Conservation (phyloP, 129 eudicot species). For the Arctium minus region DNA sequence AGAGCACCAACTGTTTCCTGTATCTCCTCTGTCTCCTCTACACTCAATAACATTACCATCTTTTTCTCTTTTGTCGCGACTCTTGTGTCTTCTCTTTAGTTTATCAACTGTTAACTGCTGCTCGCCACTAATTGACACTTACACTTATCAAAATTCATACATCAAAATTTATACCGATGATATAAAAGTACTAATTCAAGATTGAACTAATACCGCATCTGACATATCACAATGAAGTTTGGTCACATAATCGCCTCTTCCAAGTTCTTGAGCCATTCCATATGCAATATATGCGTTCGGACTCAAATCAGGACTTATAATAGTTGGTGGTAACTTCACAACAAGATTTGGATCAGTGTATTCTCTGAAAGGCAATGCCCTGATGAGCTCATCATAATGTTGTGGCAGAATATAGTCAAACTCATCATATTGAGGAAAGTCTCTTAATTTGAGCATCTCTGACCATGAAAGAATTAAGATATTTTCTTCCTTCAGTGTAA, state of each 20-base stretch:
- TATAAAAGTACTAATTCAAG: neutral
- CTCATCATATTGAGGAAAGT: neutral
- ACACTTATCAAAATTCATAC: too few relatives aligned
- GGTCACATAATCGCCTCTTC: constrained; percentile 19
- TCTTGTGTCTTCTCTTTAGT: too few relatives aligned
- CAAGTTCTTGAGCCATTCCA: constrained; percentile 21
- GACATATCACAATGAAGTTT: constrained; percentile 21
- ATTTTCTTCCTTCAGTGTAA: constrained; percentile 10
- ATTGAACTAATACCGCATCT: constrained; percentile 12
- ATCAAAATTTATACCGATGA: neutral
- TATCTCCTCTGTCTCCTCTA: too few relatives aligned
- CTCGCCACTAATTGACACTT: neutral
- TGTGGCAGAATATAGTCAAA: neutral
- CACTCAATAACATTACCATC: too few relatives aligned
- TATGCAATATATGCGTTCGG: constrained; percentile 20
- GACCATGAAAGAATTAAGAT: neutral
- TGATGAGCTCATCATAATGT: constrained; percentile 6
- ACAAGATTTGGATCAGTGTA: constrained; percentile 12
- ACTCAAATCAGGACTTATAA: constrained; percentile 8
- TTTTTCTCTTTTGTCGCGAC: too few relatives aligned
- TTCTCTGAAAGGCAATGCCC: neutral
- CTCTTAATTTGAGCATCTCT: too few relatives aligned
- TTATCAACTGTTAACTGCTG: too few relatives aligned
- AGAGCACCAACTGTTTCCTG: constrained; percentile 42
- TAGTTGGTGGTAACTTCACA: neutral